phyloP scores from a whole-genome alignment of 106 monocot species.

The Cymbidium sinense region DNA sequence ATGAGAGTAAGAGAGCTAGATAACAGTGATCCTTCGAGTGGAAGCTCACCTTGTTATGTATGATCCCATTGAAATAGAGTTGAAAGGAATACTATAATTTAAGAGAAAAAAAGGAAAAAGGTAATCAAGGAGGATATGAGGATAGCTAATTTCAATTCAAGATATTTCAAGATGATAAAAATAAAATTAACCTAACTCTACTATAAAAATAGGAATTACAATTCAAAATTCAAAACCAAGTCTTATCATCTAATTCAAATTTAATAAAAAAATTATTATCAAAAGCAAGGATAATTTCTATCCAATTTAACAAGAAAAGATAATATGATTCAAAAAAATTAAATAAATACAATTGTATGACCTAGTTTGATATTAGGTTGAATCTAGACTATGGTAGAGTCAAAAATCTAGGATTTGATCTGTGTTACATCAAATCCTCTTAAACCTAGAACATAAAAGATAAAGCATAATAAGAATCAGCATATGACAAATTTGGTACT shows the following conservation, averaged over 20 bases:
- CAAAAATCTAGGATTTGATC: neutral
- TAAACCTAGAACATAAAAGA: neutral
- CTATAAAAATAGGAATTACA: neutral
- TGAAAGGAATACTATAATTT: neutral
- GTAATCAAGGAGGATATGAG: neutral
- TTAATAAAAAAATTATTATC: neutral
- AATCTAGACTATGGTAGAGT: neutral
- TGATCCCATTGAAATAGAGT: neutral
- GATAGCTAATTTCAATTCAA: neutral
- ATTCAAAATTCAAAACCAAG: neutral
- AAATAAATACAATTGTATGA: neutral
- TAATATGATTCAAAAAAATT: neutral
- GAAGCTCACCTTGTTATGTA: neutral
- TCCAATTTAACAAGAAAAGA: neutral
- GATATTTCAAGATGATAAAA: neutral
- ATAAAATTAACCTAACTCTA: neutral
- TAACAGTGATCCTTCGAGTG: neutral
- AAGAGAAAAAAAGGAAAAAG: neutral
- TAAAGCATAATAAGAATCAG: neutral
- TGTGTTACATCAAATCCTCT: neutral
- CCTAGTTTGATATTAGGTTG: neutral
- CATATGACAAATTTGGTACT: conserved; percentile 21
- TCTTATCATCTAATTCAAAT: neutral
- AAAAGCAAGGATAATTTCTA: neutral
- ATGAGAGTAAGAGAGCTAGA: neutral